A percentile compares a stretch with the other conserved stretches of the same genome.
phyloP scores from a whole-genome alignment of 495 filamentous ascomycete genomes.

The Penicillium psychrofluorescens region DNA sequence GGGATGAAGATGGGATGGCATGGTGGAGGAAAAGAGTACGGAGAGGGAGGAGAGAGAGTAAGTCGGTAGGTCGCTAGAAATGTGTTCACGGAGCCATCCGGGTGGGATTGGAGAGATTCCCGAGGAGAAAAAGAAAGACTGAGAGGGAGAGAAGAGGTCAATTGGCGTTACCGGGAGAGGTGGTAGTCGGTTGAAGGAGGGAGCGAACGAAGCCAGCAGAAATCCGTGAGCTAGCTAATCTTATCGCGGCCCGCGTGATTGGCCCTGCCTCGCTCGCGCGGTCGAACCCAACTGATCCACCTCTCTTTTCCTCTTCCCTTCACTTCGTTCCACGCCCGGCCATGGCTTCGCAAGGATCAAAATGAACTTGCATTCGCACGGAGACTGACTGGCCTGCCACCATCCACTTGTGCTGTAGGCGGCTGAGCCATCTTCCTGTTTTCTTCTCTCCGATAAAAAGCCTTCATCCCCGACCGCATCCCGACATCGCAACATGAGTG shows the following conservation, averaged over 20 bases:
- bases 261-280: conserved; percentile 11
- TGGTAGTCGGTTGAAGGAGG: not conserved
- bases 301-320: conserved; percentile 1
- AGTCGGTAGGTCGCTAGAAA: conserved; percentile 2
- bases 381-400: conserved; percentile 4
- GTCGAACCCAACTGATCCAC: conserved; percentile 1
- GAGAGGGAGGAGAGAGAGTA: conserved; percentile 1
- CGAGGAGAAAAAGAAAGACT: not conserved
- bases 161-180: conserved; percentile 3
- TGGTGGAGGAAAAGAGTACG: conserved; percentile 24
- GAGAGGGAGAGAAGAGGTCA: conserved; percentile 1
- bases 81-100: too few species aligned
- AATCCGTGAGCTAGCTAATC: conserved; percentile 32
- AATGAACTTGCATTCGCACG: conserved; percentile 8
- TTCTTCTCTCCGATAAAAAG: not conserved
- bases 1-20: conserved; percentile 91
- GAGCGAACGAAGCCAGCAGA: not conserved
- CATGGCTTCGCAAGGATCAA: conserved; percentile 17
- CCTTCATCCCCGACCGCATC: not conserved
- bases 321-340: not conserved
- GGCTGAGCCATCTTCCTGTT: conserved; percentile 4
- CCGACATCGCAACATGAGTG: conserved; percentile 57
- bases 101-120: too few species aligned
- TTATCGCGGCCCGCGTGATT: conserved; percentile 32
- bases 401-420: too few species aligned